Conservation (phyloP, 2,329 filamentous ascomycete genomes). For the Monosporascus sp. region DNA sequence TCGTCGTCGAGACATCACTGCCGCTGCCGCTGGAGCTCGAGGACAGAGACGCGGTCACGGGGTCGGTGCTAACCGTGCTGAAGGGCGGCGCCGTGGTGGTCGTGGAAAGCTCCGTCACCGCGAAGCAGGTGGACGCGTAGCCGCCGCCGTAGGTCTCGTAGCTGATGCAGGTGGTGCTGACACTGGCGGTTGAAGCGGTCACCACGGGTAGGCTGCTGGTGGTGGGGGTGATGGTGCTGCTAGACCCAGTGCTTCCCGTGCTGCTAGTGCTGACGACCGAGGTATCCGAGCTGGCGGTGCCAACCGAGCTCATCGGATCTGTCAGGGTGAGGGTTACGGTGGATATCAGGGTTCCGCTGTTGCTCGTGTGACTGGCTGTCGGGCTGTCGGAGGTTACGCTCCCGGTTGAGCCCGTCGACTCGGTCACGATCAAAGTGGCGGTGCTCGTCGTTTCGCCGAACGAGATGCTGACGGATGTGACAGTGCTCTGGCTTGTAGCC, state of each 20-base stretch:
- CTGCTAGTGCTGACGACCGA: neutral
- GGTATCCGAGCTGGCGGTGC: neutral
- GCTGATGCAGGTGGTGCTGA: slow-evolving; percentile 15
- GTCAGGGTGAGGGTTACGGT: neutral
- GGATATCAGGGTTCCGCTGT: neutral
- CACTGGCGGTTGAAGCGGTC: slow-evolving; percentile 3
- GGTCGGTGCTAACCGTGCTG: slow-evolving; percentile 8
- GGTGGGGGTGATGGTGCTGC: neutral
- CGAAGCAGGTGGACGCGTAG: slow-evolving; percentile 18
- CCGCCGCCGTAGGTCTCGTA: slow-evolving; percentile 14
- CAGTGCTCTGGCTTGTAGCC: neutral
- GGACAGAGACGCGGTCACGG: slow-evolving; percentile 4
- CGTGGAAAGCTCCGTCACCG: slow-evolving; percentile 1
- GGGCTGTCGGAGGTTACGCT: neutral
- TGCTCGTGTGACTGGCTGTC: neutral
- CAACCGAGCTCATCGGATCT: neutral
- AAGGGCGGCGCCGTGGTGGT: slow-evolving; percentile 5
- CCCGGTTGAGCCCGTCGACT: neutral
- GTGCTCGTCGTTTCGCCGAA: neutral
- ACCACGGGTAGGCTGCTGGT: neutral
- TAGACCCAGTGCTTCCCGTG: neutral
- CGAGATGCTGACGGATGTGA: neutral
- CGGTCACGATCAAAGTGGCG: neutral
- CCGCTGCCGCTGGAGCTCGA: neutral
- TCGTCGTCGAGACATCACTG: slow-evolving; percentile 1